phyloP scores from a whole-genome alignment of 2,329 filamentous ascomycete species.

The Cordyceps fumosorosea region DNA sequence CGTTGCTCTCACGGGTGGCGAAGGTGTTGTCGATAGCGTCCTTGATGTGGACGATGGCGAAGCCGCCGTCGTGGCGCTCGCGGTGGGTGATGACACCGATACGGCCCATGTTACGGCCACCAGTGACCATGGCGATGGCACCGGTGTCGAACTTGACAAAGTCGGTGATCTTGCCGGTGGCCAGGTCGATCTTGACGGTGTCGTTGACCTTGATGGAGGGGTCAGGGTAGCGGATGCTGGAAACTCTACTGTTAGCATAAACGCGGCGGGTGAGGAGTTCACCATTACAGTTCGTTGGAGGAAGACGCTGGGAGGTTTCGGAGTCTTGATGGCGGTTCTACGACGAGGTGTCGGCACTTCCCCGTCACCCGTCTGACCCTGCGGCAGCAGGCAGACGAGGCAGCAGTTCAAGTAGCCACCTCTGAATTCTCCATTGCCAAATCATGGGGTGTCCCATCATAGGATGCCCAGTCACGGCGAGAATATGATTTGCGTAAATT shows the following conservation, averaged over 20 bases:
- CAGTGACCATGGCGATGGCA: conserved; percentile 95
- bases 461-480: neutral
- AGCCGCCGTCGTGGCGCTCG: conserved; percentile 99
- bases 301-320: conserved; percentile 19
- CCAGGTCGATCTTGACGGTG: conserved; percentile 97
- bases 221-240: conserved; percentile 98
- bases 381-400: conserved; percentile 10
- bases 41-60: conserved; percentile 99
- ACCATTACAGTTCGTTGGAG: conserved; percentile 16
- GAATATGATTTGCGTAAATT: neutral
- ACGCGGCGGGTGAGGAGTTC: conserved; percentile 16
- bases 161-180: conserved; percentile 96
- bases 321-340: conserved; percentile 1
- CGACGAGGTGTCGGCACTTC: conserved; percentile 1
- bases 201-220: conserved; percentile 99
- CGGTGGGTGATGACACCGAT: conserved; percentile 99
- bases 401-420: neutral
- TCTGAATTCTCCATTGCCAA: neutral
- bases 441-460: neutral
- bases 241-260: conserved; percentile 31
- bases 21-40: conserved; percentile 99
- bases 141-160: conserved; percentile 99
- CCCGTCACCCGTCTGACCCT: conserved; percentile 6
- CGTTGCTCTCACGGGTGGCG: conserved; percentile 98
- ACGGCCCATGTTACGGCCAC: conserved; percentile 99